Base-by-base conservation (phyloP, 768 basidiomycete genomes). In the Hortiboletus campestris region DNA sequence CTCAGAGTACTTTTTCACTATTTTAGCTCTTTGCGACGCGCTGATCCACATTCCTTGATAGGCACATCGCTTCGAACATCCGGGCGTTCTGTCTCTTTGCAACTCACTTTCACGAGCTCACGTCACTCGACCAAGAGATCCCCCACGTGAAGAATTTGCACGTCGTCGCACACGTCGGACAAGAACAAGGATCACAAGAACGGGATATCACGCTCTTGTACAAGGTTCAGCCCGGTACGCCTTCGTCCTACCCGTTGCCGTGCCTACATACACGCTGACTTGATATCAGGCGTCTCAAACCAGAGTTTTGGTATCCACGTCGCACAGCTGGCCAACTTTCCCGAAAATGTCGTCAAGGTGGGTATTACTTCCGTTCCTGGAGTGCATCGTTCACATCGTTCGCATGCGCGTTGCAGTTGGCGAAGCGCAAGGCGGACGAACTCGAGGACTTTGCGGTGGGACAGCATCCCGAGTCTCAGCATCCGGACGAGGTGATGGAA, bases 281-380 rank as follows among this genome's bases (percentile, higher is more conserved):
- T 12, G 51, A 36, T 13, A 5, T 6, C 55, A 92, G 92, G 93
- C 14, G 81, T 97, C 20, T 94, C 91, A 43, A 96, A 98, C 68
- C 96, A 98, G 72, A 96, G 93, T 67, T 98, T 98, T 66, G 97
- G 96, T 72, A 98, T 99, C 29, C 94, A 98, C 63, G 97, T 99
- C 16, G 97, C 97, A 0, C 82, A 94, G 68, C 77, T 98, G n/a
- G 96, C 96, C 4, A 95, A 98, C 71, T 99, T 99, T 73, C 97
- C 97, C 0, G 91, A 95, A 57, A 89, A 85, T 60, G 95, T 98
- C 12, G 83, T 98, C 56, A 91, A 89, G 78, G 89, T 91, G 46
- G 54, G 77, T 58, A 2, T 35, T 34, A 4, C 22, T 31, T 32
- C 0, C 1, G 12, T 20, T 34, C 16, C 19, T 35, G 16, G 31